Conservation (phyloP, 495 filamentous ascomycete species). For the Penicillium goetzii region DNA sequence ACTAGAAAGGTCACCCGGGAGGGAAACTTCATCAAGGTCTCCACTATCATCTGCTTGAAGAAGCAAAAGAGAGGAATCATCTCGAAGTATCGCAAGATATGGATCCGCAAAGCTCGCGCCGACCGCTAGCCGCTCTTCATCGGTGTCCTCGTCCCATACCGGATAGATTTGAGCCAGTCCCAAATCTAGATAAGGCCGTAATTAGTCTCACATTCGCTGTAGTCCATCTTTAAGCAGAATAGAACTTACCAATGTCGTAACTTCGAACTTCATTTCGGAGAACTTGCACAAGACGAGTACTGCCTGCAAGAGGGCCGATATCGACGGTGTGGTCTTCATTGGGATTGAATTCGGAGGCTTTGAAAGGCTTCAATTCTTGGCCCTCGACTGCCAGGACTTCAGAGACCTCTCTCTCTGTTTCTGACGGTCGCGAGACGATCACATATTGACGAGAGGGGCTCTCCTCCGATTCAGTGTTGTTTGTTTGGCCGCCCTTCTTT, state of each 20-base stretch:
- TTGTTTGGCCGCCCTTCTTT: conserved; percentile 28
- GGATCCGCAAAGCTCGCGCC: conserved; percentile 87
- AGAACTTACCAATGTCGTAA: conserved; percentile 79
- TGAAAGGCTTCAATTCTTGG: conserved; percentile 36
- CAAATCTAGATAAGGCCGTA: conserved; percentile 61
- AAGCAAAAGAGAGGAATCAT: conserved; percentile 77
- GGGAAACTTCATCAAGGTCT: conserved; percentile 82
- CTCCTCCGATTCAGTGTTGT: conserved; percentile 56
- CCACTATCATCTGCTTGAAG: conserved; percentile 75
- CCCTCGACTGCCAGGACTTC: conserved; percentile 42
- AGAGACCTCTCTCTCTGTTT: conserved; percentile 44
- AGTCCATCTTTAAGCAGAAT: not conserved
- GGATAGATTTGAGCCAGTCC: conserved; percentile 87
- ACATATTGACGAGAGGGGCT: conserved; percentile 41
- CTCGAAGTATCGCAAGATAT: conserved; percentile 80
- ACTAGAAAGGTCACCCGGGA: conserved; percentile 53
- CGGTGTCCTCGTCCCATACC: conserved; percentile 84
- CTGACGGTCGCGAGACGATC: conserved; percentile 39
- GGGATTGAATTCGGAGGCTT: conserved; percentile 78
- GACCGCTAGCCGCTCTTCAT: conserved; percentile 72
- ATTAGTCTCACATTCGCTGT: conserved; percentile 6
- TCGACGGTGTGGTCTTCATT: conserved; percentile 83
- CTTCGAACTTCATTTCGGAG: conserved; percentile 80
- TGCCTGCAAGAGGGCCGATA: conserved; percentile 72
- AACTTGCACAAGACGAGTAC: conserved; percentile 80